Evolutionary conservation across 2,329 filamentous ascomycete species (phyloP), one percentile per base, ranked within the genome.

Genomic region (Aspergillus sp.): DNA sequence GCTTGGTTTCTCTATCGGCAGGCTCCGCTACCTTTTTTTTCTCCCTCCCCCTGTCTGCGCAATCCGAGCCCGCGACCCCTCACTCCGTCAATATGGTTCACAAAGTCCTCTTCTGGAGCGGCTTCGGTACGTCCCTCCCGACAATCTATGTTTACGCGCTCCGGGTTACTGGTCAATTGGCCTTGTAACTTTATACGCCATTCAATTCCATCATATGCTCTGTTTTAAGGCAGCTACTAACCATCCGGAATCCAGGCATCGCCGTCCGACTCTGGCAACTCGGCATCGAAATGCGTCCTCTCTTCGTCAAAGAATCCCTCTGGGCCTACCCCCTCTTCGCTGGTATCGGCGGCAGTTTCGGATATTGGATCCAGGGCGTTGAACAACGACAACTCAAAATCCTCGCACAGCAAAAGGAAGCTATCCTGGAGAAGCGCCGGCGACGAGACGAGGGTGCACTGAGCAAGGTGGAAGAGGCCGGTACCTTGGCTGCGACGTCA

Each of bases 201-300:
- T n/a, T 24, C 6, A 40, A n/a, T 23, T 12, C 23, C 5, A 21
- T 12, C 11, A 4, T 15, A 0, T 23, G 9, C 12, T n/a, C 2
- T n/a, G 12, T 9, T 6, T 19, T n/a, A 19, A 8, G 1, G 9
- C 24, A 3, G 8, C 4, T 45, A 44, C 56, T 61, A 24, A 61
- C 33, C 19, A 3, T 17, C 15, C 3, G 6, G 35, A 15, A 2
- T 15, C 23, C 46, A 99, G 95, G 95, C 82, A 80, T 97, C 70
- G 92, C 90, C 73, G 89, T 93, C 73, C 90, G 93, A 69, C 85
- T 95, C 78, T 97, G 93, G 91, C 95, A 98, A 79, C 88, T 99
- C 75, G 95, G 93, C 72, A 95, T 99, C 75, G 92, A 99, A 82
- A 96, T 96, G 92, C 91, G 93, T 62, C 95, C 93, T 52, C 88